Conservation (phyloP, 1,284 basidiomycete genomes). For the Sanguinoderma infundibulare region DNA sequence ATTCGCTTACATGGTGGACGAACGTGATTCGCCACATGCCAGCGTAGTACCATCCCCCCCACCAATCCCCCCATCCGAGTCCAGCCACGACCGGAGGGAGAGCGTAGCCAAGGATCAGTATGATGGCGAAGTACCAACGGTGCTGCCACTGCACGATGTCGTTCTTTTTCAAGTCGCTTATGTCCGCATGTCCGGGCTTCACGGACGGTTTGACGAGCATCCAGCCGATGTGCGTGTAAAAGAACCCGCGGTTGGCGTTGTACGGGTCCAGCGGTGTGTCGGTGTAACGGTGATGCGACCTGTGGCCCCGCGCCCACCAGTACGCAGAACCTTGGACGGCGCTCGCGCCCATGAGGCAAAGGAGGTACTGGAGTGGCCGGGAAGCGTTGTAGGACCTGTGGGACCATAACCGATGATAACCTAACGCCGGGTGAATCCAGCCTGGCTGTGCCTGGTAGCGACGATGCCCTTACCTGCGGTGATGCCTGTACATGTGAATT, state of each 20-base stretch:
- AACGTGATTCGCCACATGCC: slow-evolving; percentile 70
- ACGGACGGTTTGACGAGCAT: slow-evolving; percentile 84
- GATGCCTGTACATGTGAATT: slow-evolving; percentile 27
- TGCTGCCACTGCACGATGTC: slow-evolving; percentile 86
- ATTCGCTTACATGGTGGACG: slow-evolving; percentile 75
- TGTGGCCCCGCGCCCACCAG: slow-evolving; percentile 93
- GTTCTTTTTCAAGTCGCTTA: slow-evolving; percentile 81
- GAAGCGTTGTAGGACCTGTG: slow-evolving; percentile 89
- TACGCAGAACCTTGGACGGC: slow-evolving; percentile 89
- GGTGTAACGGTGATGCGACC: slow-evolving; percentile 89
- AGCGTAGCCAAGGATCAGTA: slow-evolving; percentile 64
- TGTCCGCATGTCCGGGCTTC: slow-evolving; percentile 78
- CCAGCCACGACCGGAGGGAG: slow-evolving; percentile 81
- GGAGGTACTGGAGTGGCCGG: slow-evolving; percentile 71
- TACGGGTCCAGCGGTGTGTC: slow-evolving; percentile 94
- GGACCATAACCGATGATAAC: slow-evolving; percentile 92
- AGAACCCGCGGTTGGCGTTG: slow-evolving; percentile 78
- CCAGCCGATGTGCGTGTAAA: slow-evolving; percentile 92
- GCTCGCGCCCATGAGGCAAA: slow-evolving; percentile 81
- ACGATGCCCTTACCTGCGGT: slow-evolving; percentile 28
- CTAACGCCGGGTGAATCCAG: slow-evolving; percentile 38
- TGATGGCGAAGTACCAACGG: slow-evolving; percentile 59
- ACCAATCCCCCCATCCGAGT: slow-evolving; percentile 82
- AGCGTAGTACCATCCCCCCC: slow-evolving; percentile 83
- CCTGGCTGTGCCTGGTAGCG: background rate